Percentiles rank a stretch among this genome's conserved stretches.
phyloP scores from a whole-genome alignment of 257 asterid genomes.

The Buddleja alternifolia region DNA sequence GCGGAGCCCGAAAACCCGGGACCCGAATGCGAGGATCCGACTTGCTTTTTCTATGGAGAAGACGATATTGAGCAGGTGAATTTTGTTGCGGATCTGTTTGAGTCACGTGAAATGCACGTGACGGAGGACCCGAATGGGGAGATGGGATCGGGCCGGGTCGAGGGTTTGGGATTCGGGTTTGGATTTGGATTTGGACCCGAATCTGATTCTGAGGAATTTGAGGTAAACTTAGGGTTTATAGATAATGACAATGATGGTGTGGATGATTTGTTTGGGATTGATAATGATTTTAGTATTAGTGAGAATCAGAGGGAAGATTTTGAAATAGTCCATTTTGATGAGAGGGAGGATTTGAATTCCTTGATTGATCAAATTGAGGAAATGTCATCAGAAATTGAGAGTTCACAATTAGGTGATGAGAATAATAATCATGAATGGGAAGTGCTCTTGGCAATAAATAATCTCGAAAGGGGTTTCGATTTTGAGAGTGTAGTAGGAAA shows the following conservation, averaged over 20 bases:
- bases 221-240: constrained; percentile 56
- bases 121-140: constrained; percentile 44
- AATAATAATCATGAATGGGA: constrained; percentile 70
- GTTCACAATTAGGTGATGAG: constrained; percentile 43
- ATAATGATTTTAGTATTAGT: constrained; percentile 29
- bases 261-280: constrained; percentile 37
- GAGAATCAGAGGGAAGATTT: constrained; percentile 63
- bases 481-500: constrained; percentile 44
- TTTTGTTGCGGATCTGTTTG: constrained; percentile 79
- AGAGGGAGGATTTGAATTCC: constrained; percentile 59
- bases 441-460: constrained; percentile 71
- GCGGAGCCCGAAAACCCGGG: constrained; percentile 40
- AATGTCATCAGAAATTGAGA: constrained; percentile 46
- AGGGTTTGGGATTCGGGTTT: constrained; percentile 54
- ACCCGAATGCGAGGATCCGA: constrained; percentile 53
- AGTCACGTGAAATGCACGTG: constrained; percentile 37
- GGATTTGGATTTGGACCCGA: too few species aligned
- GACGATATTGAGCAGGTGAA: constrained; percentile 75
- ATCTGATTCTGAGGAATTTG: constrained; percentile 71
- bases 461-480: constrained; percentile 57
- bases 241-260: constrained; percentile 38
- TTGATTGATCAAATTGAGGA: constrained; percentile 80
- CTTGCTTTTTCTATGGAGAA: constrained; percentile 46
- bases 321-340: constrained; percentile 53
- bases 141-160: constrained; percentile 59